Evolutionary conservation across 148 eudicot genomes (phyloP), one percentile per base, ranked within the genome.

Genomic region (Silene uniflora): DNA sequence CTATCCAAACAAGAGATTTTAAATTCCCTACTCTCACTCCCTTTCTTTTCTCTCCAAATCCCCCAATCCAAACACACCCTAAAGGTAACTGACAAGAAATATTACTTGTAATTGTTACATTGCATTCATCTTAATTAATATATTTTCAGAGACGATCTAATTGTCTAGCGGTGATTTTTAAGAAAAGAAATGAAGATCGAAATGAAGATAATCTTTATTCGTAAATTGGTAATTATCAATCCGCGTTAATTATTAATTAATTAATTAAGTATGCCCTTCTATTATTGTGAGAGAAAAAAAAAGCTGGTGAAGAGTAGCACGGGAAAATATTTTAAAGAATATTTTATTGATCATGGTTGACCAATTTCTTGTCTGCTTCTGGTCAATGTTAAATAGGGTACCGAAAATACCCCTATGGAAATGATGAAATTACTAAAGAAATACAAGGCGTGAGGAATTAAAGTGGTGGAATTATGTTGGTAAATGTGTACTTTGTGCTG

Each of bases 221-320:
- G n/a, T n/a, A n/a, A n/a, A n/a, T n/a, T n/a, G n/a, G n/a, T n/a
- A 29, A 29, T 29, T 29, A 29, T 29, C 32, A 29, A 1, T 29
- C 32, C 32, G 3, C 32, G 3, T 29, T 29, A 29, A 29, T 29
- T 29, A 1, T 19, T 61, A 23, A 61, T 7, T 61, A 19, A 61
- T 11, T 21, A 76, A 21, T 56, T 24, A 56, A 5, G 2, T 32
- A 32, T 32, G 4, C 4, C 35, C 2, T 32, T 42, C 18, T 60
- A 19, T 73, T 52, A 52, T 7, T 52, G 10, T 0, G 4, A 12
- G 17, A 16, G 10, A 16, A 8, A 22, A 56, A 24, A 13, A 79
- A 79, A 79, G 82, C 74, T 74, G 82, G 58, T 64, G 73, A 67
- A 70, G 54, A 23, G 71, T 14, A 76, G 79, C 76, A 76, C 73